Evolutionary conservation across 257 asterid genomes (phyloP).

Genomic region (Solanum gandarillasii): DNA sequence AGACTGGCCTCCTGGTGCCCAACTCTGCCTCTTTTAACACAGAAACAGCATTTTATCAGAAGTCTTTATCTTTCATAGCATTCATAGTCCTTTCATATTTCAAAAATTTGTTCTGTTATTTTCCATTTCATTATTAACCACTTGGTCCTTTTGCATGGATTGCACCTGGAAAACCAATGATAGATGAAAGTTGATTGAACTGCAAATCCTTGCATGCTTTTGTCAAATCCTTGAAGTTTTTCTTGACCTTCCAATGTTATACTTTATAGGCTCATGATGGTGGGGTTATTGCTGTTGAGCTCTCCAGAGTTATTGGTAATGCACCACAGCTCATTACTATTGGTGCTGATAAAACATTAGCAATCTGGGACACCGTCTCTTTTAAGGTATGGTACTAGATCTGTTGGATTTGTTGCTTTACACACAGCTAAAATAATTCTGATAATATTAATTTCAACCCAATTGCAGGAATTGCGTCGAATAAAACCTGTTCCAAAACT

Average conservation of each 20-base stretch:
- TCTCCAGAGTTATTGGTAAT: constrained; percentile 84
- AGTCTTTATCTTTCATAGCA: neutral
- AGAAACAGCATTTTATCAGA: neutral
- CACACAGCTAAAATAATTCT: neutral
- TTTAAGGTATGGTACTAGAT: constrained; percentile 55
- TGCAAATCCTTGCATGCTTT: neutral
- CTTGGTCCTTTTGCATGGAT: neutral
- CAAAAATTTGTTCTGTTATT: neutral
- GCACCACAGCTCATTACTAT: constrained; percentile 96
- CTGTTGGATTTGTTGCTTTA: neutral
- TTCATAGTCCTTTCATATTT: neutral
- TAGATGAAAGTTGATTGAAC: neutral
- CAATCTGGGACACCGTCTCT: constrained; percentile 94
- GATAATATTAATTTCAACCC: neutral
- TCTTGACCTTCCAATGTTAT: constrained; percentile 1
- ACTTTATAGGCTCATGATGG: constrained; percentile 88
- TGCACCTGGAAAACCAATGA: neutral
- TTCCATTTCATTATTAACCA: neutral
- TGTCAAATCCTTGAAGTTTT: neutral
- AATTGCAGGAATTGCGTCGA: constrained; percentile 75
- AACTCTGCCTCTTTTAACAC: neutral
- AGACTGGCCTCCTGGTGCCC: neutral
- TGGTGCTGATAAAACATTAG: constrained; percentile 93
- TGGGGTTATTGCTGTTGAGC: constrained; percentile 94
- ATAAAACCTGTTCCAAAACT: constrained; percentile 91